These are phyloP conservation scores for Salmacisia buchloeana DNA, from an alignment of 1,284 basidiomycete genomes.

Conservation along the genomic window DNA sequence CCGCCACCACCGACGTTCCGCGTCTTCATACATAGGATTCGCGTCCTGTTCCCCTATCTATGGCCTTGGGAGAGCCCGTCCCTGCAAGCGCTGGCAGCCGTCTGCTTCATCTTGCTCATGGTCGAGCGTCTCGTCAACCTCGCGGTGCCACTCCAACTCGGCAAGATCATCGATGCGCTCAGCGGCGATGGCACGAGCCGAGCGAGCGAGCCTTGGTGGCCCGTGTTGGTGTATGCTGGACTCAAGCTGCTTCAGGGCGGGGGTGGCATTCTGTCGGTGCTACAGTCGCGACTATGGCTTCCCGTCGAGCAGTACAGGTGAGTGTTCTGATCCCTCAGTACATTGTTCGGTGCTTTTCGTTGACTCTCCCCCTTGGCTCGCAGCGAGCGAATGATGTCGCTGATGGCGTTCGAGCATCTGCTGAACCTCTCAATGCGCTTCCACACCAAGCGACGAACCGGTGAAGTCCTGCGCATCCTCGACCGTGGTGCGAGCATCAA, in stretches of 20 bases:
- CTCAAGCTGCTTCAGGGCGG: slow-evolving; percentile 53
- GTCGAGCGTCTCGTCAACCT: slow-evolving; percentile 72
- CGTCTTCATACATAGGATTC: slow-evolving; percentile 52
- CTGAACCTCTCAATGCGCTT: slow-evolving; percentile 68
- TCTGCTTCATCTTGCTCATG: slow-evolving; percentile 66
- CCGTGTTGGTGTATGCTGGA: slow-evolving; percentile 45
- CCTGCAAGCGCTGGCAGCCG: slow-evolving; percentile 65
- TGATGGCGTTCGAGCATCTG: slow-evolving; percentile 48
- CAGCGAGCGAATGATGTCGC: slow-evolving; percentile 42
- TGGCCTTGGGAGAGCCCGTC: slow-evolving; percentile 67
- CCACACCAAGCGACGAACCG: slow-evolving; percentile 68
- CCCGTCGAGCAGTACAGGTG: slow-evolving; percentile 77
- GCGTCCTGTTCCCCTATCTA: slow-evolving; percentile 67
- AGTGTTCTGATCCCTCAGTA: slow-evolving; percentile 50
- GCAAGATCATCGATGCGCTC: slow-evolving; percentile 59
- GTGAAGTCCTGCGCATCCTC: slow-evolving; percentile 64
- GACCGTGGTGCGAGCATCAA: slow-evolving; percentile 61
- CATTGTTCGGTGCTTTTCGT: neutral
- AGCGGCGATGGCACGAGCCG: slow-evolving; percentile 19
- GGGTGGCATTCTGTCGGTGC: slow-evolving; percentile 44
- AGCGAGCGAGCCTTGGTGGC: slow-evolving; percentile 26
- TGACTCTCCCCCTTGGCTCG: neutral
- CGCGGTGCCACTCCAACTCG: slow-evolving; percentile 67
- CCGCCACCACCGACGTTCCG: slow-evolving; percentile 41
- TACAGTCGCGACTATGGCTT: slow-evolving; percentile 56